These are phyloP conservation scores for Alternaria hordeiaustralica DNA, from an alignment of 2,329 filamentous ascomycete genomes.

Conservation along the genomic window DNA sequence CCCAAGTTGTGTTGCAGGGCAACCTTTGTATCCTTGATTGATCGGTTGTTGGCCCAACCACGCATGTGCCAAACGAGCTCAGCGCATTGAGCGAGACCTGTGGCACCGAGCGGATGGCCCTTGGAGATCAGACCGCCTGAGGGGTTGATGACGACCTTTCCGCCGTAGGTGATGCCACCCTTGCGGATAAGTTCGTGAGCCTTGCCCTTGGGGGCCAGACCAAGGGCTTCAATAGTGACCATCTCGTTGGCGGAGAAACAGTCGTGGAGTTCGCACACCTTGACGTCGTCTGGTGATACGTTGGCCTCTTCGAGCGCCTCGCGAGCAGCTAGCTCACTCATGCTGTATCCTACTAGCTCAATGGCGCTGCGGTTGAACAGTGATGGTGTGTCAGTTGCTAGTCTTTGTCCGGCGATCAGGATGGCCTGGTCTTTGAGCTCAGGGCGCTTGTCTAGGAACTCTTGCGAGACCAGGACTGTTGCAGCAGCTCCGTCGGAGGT, in stretches of 20 bases:
- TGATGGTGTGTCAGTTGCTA: conserved; percentile 82
- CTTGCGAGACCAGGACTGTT: conserved; percentile 85
- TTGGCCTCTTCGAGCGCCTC: conserved; percentile 77
- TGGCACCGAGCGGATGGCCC: conserved; percentile 92
- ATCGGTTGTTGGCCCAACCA: conserved; percentile 93
- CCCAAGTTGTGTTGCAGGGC: conserved; percentile 94
- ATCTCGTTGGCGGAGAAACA: conserved; percentile 97
- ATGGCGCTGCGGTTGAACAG: conserved; percentile 83
- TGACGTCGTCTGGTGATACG: conserved; percentile 69
- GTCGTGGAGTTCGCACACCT: conserved; percentile 92
- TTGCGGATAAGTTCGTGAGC: conserved; percentile 88
- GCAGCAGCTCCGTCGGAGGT: conserved; percentile 93
- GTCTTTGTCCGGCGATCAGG: conserved; percentile 82
- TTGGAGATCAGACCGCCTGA: conserved; percentile 95
- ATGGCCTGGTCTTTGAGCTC: conserved; percentile 84
- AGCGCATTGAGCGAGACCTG: conserved; percentile 92
- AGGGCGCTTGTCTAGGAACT: conserved; percentile 83
- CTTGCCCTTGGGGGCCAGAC: conserved; percentile 76
- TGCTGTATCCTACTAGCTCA: conserved; percentile 87
- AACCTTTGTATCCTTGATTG: conserved; percentile 70
- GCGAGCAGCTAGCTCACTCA: conserved; percentile 74
- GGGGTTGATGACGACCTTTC: conserved; percentile 84
- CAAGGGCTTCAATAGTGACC: conserved; percentile 85
- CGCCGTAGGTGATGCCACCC: conserved; percentile 91
- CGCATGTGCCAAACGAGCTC: conserved; percentile 95